Evolutionary conservation across 2,329 filamentous ascomycete species (phyloP).

Genomic region (Erysiphe neolycopersici): DNA sequence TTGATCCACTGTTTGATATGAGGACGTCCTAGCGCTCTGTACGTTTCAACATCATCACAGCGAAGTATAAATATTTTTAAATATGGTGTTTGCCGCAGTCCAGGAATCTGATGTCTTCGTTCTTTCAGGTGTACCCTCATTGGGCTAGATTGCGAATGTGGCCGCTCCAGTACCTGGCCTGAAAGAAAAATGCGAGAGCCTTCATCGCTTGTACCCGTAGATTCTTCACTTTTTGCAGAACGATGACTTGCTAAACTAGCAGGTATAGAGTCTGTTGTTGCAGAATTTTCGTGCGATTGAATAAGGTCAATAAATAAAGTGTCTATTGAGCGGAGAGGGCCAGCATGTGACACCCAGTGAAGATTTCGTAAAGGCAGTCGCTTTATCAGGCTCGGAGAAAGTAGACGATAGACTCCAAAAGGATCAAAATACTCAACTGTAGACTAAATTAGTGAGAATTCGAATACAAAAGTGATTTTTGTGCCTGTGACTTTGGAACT

Average conservation of each 20-base stretch:
- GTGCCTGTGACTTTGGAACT: conserved; percentile 55
- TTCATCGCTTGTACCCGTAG: conserved; percentile 20
- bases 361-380: conserved; percentile 72
- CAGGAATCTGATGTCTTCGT: conserved; percentile 82
- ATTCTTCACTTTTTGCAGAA: conserved; percentile 15
- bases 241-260: conserved; percentile 11
- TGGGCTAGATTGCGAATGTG: conserved; percentile 6
- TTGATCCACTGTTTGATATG: conserved; percentile 83
- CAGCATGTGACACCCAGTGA: conserved; percentile 87
- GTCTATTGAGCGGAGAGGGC: conserved; percentile 77
- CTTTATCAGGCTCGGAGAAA: conserved; percentile 50
- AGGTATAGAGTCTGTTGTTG: conserved; percentile 14
- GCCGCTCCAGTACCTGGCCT: conserved; percentile 14
- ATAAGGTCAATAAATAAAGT: conserved; percentile 75
- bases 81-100: conserved; percentile 76
- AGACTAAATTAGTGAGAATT: conserved; percentile 1
- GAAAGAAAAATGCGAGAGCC: conserved; percentile 32
- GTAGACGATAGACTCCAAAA: conserved; percentile 57
- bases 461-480: background rate
- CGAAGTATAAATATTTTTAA: conserved; percentile 70
- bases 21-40: conserved; percentile 55
- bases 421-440: conserved; percentile 92
- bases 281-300: conserved; percentile 21
- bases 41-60: conserved; percentile 87
- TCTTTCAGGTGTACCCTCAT: conserved; percentile 18